phyloP scores from a whole-genome alignment of 78 protist genomes.

The Speleostelium caveatum region DNA sequence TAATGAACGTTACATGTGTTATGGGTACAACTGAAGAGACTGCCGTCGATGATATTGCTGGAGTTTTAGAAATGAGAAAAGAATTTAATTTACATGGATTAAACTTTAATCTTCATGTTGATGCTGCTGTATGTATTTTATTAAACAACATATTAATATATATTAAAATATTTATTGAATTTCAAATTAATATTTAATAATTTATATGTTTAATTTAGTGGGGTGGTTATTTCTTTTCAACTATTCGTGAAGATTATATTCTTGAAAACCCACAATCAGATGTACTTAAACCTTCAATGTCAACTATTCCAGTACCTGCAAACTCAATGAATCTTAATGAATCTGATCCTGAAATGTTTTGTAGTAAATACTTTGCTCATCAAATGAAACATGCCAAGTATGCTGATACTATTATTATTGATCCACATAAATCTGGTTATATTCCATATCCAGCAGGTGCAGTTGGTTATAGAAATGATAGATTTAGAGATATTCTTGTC shows the following conservation, averaged over 20 bases:
- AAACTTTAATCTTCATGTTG: conserved; percentile 7
- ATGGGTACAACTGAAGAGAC: conserved; percentile 57
- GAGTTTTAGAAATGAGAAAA: not conserved
- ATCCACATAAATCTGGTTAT: conserved; percentile 60
- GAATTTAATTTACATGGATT: conserved; percentile 17
- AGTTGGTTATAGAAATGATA: conserved; percentile 23
- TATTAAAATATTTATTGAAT: too few relatives aligned
- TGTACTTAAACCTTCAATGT: conserved; percentile 2
- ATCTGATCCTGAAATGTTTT: conserved; percentile 7
- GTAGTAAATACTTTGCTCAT: not conserved
- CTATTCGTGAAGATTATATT: conserved; percentile 2
- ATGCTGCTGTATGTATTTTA: too few relatives aligned
- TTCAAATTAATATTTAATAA: too few relatives aligned
- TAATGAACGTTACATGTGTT: not conserved
- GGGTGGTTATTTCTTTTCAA: conserved; percentile 42
- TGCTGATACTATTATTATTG: conserved; percentile 30
- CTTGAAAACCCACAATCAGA: conserved; percentile 21
- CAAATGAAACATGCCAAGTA: conserved; percentile 9
- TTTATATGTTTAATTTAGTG: too few relatives aligned
- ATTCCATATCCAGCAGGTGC: conserved; percentile 31
- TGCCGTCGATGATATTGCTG: conserved; percentile 32
- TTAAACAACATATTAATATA: too few relatives aligned
- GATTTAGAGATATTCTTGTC: conserved; percentile 31
- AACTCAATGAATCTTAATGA: not conserved
- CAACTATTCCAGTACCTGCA: not conserved